Percentiles rank a stretch among this genome's conserved stretches.
These are phyloP conservation scores for Russula compacta DNA, from an alignment of 768 basidiomycete genomes.

Conservation along the genomic window DNA sequence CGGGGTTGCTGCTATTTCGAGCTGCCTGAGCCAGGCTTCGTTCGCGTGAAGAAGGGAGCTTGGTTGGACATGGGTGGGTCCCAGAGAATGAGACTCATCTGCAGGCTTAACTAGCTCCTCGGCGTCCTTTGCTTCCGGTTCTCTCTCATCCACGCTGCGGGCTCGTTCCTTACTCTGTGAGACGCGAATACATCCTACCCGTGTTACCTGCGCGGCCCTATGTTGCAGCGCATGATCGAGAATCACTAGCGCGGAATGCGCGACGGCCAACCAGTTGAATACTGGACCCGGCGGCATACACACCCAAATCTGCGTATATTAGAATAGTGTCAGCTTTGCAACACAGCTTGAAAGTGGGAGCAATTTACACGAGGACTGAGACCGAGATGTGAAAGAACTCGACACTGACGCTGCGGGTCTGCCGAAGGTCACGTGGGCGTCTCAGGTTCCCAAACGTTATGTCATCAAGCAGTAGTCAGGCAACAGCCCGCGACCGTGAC, in stretches of 20 bases:
- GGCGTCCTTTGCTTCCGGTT: background rate
- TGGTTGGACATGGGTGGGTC: background rate
- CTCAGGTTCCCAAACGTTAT: too few relatives aligned
- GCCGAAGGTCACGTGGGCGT: too few relatives aligned
- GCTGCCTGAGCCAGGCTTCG: slow-evolving; percentile 11
- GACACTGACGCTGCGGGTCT: too few relatives aligned
- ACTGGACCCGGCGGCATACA: slow-evolving; percentile 62
- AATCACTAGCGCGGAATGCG: slow-evolving; percentile 51
- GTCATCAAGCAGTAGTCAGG: too few relatives aligned
- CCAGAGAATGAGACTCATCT: background rate
- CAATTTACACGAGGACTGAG: background rate
- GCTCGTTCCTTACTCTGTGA: background rate
- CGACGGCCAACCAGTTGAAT: slow-evolving; percentile 66
- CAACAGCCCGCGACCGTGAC: too few relatives aligned
- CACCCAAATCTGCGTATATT: background rate
- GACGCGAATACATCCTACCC: slow-evolving; percentile 23
- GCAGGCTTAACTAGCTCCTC: background rate
- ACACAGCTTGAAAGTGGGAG: background rate
- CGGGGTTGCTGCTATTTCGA: background rate
- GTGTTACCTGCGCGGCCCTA: slow-evolving; percentile 33
- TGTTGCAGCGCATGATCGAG: slow-evolving; percentile 53
- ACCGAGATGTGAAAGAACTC: background rate
- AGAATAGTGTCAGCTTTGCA: background rate
- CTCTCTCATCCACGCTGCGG: background rate
- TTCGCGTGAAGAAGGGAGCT: slow-evolving; percentile 10